Evolutionary conservation across 306 rosid genomes (phyloP), one percentile per base, ranked within the genome.

Genomic region (apple (Malus domestica)): DNA sequence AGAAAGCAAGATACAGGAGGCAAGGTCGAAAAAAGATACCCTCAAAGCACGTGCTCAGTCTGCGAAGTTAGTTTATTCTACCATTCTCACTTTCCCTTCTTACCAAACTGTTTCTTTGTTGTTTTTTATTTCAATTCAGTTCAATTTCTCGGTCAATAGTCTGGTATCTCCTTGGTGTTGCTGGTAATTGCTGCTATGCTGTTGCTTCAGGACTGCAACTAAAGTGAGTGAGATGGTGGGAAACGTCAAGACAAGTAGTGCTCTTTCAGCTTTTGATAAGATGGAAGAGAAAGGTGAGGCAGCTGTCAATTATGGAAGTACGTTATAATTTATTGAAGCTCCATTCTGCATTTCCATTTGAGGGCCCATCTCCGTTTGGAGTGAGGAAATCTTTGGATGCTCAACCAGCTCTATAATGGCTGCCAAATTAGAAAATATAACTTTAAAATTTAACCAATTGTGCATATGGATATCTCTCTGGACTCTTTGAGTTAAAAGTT

Each of bases 211-310:
- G 93, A 94, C 98, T 77, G 84, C 96, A 80, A 91, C 91, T 67
- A 94, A 91, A 87, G 97, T 94, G 80, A 89, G 80, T 83, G 97
- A 94, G 82, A 83, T 91, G 93, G 76, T 94, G 81, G 97, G 98
- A 77, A 91, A 91, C 81, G 96, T 94, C 74, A 91, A 91, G 80
- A 90, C 98, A 73, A 91, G 98, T 76, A 89, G 92, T 80, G 94
- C 97, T 79, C 94, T 94, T 80, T 91, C 98, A 18, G 97, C 93
- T 75, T 91, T 94, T 33, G 98, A 94, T 76, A 94, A 94, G 85
- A 94, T 94, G 98, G 98, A 94, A 80, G 98, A 94, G 83, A 94
- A 94, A 91, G 98, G 98, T 94, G 58, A 80, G 86, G 61, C 76
- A 71, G 67, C 49, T 65, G 52, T 59, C 59, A n/a, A 45, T 51